These are phyloP conservation scores for Mucor irregularis DNA, from an alignment of 371 early-diverging fungal genomes.

Conservation along the genomic window DNA sequence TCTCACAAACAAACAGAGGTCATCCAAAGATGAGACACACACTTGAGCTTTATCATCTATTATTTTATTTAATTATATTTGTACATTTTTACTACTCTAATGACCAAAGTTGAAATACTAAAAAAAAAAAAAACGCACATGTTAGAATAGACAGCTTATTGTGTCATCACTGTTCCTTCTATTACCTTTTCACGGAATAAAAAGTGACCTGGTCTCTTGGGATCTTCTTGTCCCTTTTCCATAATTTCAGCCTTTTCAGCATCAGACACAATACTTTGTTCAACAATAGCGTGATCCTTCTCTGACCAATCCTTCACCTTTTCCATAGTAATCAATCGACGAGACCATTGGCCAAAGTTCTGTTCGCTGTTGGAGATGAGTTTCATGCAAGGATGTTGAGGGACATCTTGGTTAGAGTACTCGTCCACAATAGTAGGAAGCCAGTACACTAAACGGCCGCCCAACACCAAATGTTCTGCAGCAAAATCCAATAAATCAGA, in stretches of 20 bases:
- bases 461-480: slow-evolving; percentile 72
- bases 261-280: slow-evolving; percentile 10
- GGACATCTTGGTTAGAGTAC: slow-evolving; percentile 78
- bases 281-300: slow-evolving; percentile 11
- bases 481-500: slow-evolving; percentile 86
- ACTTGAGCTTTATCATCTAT: neutral
- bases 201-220: slow-evolving; percentile 45
- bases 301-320: slow-evolving; percentile 54
- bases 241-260: slow-evolving; percentile 20
- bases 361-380: slow-evolving; percentile 90
- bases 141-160: no score
- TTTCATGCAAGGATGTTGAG: slow-evolving; percentile 79
- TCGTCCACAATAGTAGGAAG: slow-evolving; percentile 90
- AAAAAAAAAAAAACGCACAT: neutral
- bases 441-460: slow-evolving; percentile 96
- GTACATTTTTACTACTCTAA: neutral
- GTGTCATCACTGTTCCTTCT: no score
- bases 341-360: slow-evolving; percentile 90
- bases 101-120: slow-evolving; percentile 26
- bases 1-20: neutral
- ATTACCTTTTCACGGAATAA: slow-evolving; percentile 52
- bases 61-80: neutral
- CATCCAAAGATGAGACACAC: slow-evolving; percentile 7
- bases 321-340: slow-evolving; percentile 95
- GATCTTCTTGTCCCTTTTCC: slow-evolving; percentile 29